Base-by-base conservation (phyloP, 225 moss, liverwort and hornwort species). In the Polytrichum commune region DNA sequence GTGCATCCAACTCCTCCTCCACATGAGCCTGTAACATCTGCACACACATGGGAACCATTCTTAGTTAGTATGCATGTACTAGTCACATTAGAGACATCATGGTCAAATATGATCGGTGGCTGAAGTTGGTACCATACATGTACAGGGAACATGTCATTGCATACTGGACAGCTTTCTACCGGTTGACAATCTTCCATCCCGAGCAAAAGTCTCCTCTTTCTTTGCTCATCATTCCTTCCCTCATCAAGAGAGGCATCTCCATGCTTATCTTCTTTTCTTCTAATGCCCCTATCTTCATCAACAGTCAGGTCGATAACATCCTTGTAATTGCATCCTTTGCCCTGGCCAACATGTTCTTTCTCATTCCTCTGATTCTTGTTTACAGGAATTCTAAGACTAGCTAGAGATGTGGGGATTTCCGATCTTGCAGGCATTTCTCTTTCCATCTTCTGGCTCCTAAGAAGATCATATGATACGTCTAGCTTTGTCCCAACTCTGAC, bases 1-100 rank as follows among this genome's bases (percentile, higher is more conserved):
- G 61, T 53, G 73, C 56, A 54, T 76, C 74, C 10, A 83, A 63
- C 78, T 86, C 86, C 62, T 75, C 80, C 29, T 83, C 83, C 71
- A 83, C 83, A 69, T 86, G 86, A 29, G 83, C 74, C 61, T 83
- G 83, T 73, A 86, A 70, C 38, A 83, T 76, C 86, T 83, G 72
- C 80, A 72, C 55, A 2, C 35, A 65, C 46, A 4, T 27, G 30
- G 4, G 29, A 69, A 53, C 46, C 66, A 19, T n/a, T 20, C 55
- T 62, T 20, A 57, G 27, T 76, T 46, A 62, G 19, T 68, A 63
- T 28, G 23, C 55, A 13, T 38, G 72, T 61, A 60, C 55, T 4
- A 27, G 38, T 19, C 19, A 60, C 27, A 63, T 53, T 60, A 5
- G 33, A 56, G 3, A 56, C 63, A n/a, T 30, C 63, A 23, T 19